Conservation (phyloP, 2,329 filamentous ascomycete species). For the Penicillium sp. region DNA sequence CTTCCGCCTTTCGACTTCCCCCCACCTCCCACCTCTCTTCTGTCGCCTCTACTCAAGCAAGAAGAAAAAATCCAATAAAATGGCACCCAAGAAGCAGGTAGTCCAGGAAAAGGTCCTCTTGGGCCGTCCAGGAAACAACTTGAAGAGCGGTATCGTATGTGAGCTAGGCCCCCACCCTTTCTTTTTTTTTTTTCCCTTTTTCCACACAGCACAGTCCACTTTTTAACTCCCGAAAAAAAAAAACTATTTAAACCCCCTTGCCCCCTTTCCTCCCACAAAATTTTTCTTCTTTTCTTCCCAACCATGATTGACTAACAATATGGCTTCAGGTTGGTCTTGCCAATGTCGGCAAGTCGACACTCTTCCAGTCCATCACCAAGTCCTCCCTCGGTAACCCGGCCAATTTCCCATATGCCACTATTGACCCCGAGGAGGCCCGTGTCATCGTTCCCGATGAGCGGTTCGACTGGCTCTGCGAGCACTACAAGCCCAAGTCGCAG, state of each 20-base stretch:
- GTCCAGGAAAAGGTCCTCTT: conserved; percentile 95
- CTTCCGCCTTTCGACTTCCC: conserved; percentile 44
- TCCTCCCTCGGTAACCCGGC: conserved; percentile 95
- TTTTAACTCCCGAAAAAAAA: conserved; percentile 27
- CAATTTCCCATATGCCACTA: conserved; percentile 99
- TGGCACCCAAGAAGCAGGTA: conserved; percentile 90
- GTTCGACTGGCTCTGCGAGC: conserved; percentile 91
- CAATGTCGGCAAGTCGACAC: conserved; percentile 98
- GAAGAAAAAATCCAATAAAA: conserved; percentile 66
- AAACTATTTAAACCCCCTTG: conserved; percentile 25
- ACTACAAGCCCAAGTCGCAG: conserved; percentile 95
- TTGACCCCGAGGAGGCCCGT: conserved; percentile 96
- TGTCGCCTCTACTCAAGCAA: conserved; percentile 56
- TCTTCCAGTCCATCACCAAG: conserved; percentile 99
- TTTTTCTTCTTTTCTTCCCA: conserved; percentile 20
- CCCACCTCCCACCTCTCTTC: conserved; percentile 30
- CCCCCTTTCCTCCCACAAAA: conserved; percentile 16
- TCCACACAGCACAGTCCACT: conserved; percentile 29
- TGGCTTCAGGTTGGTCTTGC: conserved; percentile 81
- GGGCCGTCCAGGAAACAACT: conserved; percentile 92
- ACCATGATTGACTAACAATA: conserved; percentile 19
- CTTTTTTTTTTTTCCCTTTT: conserved; percentile 31
- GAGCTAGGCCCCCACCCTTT: conserved; percentile 49
- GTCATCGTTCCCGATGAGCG: conserved; percentile 95
- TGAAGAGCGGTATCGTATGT: conserved; percentile 98